Evolutionary conservation across 228 moss, liverwort and hornwort genomes (phyloP), one percentile per base, ranked within the genome.

Genomic region (Sphagnum magellanicum): DNA sequence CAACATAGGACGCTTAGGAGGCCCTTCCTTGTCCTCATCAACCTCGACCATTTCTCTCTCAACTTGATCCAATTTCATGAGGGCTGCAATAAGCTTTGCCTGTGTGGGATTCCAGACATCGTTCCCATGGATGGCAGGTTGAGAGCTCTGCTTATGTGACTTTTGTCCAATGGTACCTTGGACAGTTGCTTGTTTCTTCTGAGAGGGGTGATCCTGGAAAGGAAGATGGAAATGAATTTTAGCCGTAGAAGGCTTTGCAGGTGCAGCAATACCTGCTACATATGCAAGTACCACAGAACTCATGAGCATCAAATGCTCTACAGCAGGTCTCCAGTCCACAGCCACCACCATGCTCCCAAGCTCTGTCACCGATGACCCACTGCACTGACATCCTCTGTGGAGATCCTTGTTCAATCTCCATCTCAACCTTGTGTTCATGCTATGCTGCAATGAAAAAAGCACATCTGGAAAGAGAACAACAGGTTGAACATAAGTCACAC

Each of bases 221-320:
- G 72, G 49, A 64, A 72, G 69, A 5, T 51, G 51, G 50, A 67
- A 15, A 49, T 7, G 9, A 49, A 46, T 49, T 67, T 64, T 62
- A 67, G 13, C 48, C 67, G 69, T 64, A 63, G 55, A 51, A 59
- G 67, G 70, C 51, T 60, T 73, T 70, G 66, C 79, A 69, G 84
- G 81, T 63, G 84, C 84, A 16, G 73, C 82, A 68, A 84, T 82
- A 50, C 88, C 84, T 52, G 88, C 88, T 58, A 84, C n/a, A 70
- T 79, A 88, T 13, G 80, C 88, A 75, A 84, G 80, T 59, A 76
- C 82, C 62, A 88, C 50, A 67, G 81, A 84, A 49, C 69, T 84
- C 76, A 84, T 74, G 64, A 88, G 79, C 77, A 88, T 74, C 72
- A 84, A 76, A 52, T 84, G 84, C 73, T 84, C 84, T 65, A 73